Evolutionary conservation across 148 eudicot genomes (phyloP), one percentile per base, ranked within the genome.

Genomic region (Camellia japonica): DNA sequence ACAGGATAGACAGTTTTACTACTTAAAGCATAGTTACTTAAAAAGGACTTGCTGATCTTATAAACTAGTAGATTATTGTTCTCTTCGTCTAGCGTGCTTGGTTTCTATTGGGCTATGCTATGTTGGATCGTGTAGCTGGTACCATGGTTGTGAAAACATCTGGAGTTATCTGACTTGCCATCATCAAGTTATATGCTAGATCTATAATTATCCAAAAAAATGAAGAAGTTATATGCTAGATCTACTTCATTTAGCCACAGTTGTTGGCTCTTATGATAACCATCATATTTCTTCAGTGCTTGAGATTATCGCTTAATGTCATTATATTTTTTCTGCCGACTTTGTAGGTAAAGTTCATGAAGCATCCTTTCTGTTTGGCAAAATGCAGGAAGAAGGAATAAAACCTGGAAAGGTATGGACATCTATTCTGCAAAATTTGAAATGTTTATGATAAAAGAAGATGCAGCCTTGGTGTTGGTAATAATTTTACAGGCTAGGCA

Each of bases 381-480:
- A 85, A 88, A 94, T 94, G 98, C 94, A 68, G 85, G 85, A 88
- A 80, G 90, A 90, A 83, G 98, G 95, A 80, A 90, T 94, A 83
- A 86, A 84, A 80, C 98, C 97, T 56, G 97, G 98, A 71, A 87
- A 91, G 95, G 98, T 93, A 82, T 61, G 76, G 61, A 15, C 59
- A 80, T 84, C 14, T 58, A 68, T n/a, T 14, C 71, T 47, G 59
- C 70, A 11, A 64, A 19, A 16, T 6, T 30, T 71, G 49, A n/a
- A 71, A 68, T 23, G n/a, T 3, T 42, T 14, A 66, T 66, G 69
- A 30, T 42, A 16, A 69, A 5, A 44, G 51, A 71, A 6, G 14
- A 46, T 71, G 30, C 13, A 47, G 55, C 56, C 47, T 13, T 44
- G 1, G 15, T 43, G 51, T 62, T 60, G 16, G 56, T 75, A 56